These are phyloP conservation scores for Lanzia echinophila DNA, from an alignment of 2,329 filamentous ascomycete species.

Conservation along the genomic window DNA sequence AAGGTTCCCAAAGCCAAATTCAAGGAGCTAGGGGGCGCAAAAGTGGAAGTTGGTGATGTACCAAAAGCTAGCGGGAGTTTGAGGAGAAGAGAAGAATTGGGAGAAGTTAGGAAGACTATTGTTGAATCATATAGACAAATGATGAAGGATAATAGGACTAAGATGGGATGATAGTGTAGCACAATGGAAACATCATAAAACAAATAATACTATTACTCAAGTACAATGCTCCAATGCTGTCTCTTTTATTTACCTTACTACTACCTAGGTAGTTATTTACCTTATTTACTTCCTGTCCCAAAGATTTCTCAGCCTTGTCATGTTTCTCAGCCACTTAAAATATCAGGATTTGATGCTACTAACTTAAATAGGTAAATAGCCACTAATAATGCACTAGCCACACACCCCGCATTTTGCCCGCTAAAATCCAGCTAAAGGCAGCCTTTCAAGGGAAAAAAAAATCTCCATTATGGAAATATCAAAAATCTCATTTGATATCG, in stretches of 20 bases:
- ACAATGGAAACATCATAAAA: neutral
- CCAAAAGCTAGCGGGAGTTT: slow-evolving; percentile 65
- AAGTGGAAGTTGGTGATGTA: slow-evolving; percentile 61
- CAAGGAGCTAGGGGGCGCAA: slow-evolving; percentile 48
- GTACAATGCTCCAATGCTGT: no score
- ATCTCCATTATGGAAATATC: neutral
- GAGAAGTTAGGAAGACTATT: slow-evolving; percentile 61
- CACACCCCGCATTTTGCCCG: neutral
- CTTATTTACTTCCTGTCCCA: neutral
- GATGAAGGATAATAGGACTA: slow-evolving; percentile 47
- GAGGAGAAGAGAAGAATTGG: slow-evolving; percentile 65
- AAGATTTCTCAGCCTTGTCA: neutral
- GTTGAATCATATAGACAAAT: slow-evolving; percentile 66
- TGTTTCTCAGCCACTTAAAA: neutral
- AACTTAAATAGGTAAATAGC: no score
- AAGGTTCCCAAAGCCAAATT: slow-evolving; percentile 31
- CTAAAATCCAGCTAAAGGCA: neutral
- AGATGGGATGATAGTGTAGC: neutral
- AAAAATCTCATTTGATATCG: neutral
- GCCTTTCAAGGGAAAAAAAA: neutral
- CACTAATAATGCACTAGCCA: neutral
- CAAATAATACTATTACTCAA: no score
- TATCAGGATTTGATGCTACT: no score
- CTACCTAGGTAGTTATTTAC: no score
- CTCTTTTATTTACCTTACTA: no score